These are phyloP conservation scores for Pseudogymnoascus sp. DNA, from an alignment of 2,329 filamentous ascomycete species.

Conservation along the genomic window DNA sequence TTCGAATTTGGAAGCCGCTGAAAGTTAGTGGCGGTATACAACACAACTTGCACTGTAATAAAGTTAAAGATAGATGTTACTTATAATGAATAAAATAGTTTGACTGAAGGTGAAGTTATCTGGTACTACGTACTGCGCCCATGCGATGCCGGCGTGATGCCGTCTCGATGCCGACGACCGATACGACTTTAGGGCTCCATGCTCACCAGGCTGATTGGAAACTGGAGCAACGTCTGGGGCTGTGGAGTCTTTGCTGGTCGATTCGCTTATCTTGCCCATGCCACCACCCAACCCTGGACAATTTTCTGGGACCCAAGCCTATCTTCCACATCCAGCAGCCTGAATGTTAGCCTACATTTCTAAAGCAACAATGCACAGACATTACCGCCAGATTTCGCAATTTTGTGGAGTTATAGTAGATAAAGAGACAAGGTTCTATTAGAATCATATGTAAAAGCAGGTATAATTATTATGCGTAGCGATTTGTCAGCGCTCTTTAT, in stretches of 20 bases:
- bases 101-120: not conserved
- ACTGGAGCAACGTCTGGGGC: not conserved
- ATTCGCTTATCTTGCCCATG: constrained; percentile 10
- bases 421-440: no score
- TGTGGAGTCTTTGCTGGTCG: not conserved
- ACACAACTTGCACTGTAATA: not conserved
- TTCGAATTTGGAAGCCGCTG: not conserved
- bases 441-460: no score
- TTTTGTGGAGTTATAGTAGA: no score
- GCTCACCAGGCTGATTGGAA: not conserved
- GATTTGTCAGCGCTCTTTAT: no score
- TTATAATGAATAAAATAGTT: not conserved
- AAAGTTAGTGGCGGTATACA: not conserved
- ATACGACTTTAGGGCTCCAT: not conserved
- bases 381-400: no score
- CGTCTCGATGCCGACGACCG: not conserved
- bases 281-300: constrained; percentile 4
- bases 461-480: no score
- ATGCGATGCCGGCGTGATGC: not conserved
- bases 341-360: no score
- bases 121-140: not conserved
- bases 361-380: no score
- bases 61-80: not conserved
- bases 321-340: no score
- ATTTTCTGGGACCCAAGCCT: no score